phyloP scores from a whole-genome alignment of 768 basidiomycete species.

The Galerina marginata region DNA sequence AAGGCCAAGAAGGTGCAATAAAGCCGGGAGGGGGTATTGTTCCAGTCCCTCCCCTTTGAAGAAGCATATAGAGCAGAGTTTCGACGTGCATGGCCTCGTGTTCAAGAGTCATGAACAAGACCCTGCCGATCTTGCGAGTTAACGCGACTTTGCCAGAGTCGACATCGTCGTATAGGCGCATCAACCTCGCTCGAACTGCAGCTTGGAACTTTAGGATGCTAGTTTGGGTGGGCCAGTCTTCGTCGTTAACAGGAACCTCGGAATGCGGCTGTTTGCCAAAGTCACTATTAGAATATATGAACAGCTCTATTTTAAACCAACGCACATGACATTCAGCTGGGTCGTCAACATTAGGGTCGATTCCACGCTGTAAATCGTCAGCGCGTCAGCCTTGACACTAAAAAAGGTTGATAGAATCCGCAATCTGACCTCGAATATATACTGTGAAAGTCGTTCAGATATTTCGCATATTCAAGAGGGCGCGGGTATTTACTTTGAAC shows the following conservation, averaged over 20 bases:
- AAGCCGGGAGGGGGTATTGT: constrained; percentile 83
- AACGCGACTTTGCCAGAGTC: constrained; percentile 53
- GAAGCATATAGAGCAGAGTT: constrained; percentile 94
- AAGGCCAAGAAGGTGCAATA: constrained; percentile 71
- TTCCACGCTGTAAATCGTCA: constrained; percentile 69
- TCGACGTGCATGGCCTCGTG: constrained; percentile 92
- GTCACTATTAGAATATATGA: background rate
- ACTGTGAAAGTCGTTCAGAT: constrained; percentile 40
- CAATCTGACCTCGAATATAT: constrained; percentile 72
- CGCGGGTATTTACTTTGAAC: constrained; percentile 59
- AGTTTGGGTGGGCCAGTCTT: constrained; percentile 84
- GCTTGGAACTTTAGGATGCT: constrained; percentile 78
- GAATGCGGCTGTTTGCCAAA: constrained; percentile 72
- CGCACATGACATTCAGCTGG: constrained; percentile 85
- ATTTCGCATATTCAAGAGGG: constrained; percentile 16
- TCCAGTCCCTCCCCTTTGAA: constrained; percentile 79
- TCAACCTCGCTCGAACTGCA: constrained; percentile 77
- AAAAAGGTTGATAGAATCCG: background rate
- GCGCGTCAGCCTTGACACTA: background rate
- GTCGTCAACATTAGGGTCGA: constrained; percentile 94
- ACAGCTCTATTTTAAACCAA: constrained; percentile 1
- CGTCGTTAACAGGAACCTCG: constrained; percentile 76
- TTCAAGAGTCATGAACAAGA: constrained; percentile 90
- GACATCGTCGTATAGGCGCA: constrained; percentile 75
- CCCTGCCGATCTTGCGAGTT: constrained; percentile 73